Evolutionary conservation across 169 alveolate genomes (phyloP), one percentile per base, ranked within the genome.

Genomic region (Babesia bigemina): DNA sequence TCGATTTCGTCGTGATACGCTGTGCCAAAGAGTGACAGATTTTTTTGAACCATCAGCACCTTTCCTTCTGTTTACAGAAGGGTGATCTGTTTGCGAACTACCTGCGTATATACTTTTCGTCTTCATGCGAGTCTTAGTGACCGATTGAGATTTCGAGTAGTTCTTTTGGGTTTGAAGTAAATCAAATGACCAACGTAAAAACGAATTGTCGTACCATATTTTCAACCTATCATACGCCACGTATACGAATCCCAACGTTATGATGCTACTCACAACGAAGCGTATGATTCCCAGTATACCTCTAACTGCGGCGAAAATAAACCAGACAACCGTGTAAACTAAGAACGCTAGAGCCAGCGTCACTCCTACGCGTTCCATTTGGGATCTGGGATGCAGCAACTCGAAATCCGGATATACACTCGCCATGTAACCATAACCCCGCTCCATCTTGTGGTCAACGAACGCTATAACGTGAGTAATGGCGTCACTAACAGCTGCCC

Each of bases 111-210:
- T 12, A 21, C 33, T 21, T 21, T 47, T 62, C 36, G 16, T 16
- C 57, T 33, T 62, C 71, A 33, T 62, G n/a, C 57, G 26, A 8
- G 14, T 22, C 16, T 62, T 62, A 36, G 22, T 16, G 0, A 8
- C 57, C 11, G 58, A 21, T 4, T 11, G 16, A 0, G 71, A 28
- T 28, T 47, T 62, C 1, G n/a, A 4, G 4, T 19, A 45, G 42
- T 21, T 21, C 11, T 13, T 17, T 21, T 62, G 33, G 4, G 53
- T 19, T 44, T 45, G 71, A 3, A 62, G 71, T 13, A 62, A 29
- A 29, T 39, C 24, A 56, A 62, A 62, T 12, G 71, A 62, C 71
- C 71, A 62, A n/a, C 71, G 53, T 16, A 62, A 22, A 13, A 62
- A 62, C 19, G 71, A 62, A 10, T 17, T 21, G 14, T 62, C n/a